Evolutionary conservation across 2,329 filamentous ascomycete species (phyloP), one percentile per base, ranked within the genome.

Genomic region (Claviceps digitariae): DNA sequence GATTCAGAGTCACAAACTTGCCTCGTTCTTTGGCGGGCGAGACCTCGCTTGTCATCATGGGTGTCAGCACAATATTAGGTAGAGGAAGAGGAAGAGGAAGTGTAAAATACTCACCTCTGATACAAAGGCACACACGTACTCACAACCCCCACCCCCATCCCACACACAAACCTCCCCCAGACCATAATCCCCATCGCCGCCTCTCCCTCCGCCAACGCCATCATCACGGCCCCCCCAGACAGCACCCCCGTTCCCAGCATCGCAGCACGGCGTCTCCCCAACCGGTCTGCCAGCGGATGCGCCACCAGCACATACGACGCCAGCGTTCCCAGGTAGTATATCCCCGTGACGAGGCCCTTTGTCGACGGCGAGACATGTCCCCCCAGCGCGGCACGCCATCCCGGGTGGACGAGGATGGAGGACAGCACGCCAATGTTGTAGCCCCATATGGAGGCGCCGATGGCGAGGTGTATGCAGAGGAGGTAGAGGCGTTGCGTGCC

Each of bases 341-440:
- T 72, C 43, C 72, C 74, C 1, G 77, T 79, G 59, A 82, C 73
- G 41, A 76, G 62, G 8, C 78, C 78, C 50, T 68, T 77, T 49
- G 69, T 67, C 6, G 70, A 64, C 2, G 76, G 69, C 1, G 65
- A 67, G 6, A 72, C 75, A 27, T 72, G 5, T 7, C 31, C 59
- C 50, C 71, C 63, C 12, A 79, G 69, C 7, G 72, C 66, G 20
- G 68, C 62, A n/a, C 66, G 65, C 66, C 78, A 82, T 20, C 78
- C 78, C 0, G 73, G 73, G 58, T 79, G 74, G 5, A 79, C 75
- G 51, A 79, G 75, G 40, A 82, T 69, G 1, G 76, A 77, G 1
- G 76, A 75, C 20, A 81, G 67, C 45, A 82, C 70, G 51, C 78
- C 78, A 58, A 82, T 73, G 60, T 80, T 79, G 63, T 81, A 81